These are phyloP conservation scores for Eucalyptus marginata DNA, from an alignment of 345 rosid species.

Conservation along the genomic window DNA sequence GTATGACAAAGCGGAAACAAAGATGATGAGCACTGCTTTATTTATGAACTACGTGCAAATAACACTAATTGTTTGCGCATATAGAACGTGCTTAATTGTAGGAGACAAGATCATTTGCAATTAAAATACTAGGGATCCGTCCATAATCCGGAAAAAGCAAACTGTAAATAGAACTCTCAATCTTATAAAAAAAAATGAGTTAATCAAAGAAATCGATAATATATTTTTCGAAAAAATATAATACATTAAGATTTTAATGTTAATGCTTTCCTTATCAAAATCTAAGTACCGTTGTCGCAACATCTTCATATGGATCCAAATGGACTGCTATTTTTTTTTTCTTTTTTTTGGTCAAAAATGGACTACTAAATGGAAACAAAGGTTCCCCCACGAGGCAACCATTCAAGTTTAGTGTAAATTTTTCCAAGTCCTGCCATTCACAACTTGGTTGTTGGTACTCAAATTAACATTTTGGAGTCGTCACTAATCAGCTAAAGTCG, in stretches of 20 bases:
- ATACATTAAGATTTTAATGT: not conserved
- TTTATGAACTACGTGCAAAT: not conserved
- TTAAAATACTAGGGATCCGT: not conserved
- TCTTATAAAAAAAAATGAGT: not conserved
- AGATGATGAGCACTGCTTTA: not conserved
- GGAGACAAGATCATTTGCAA: not conserved
- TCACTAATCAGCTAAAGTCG: not conserved
- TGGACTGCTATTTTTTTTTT: too few relatives aligned
- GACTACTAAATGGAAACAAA: not conserved
- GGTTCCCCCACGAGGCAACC: not conserved
- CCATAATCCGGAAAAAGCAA: not conserved
- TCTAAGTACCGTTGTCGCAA: not conserved
- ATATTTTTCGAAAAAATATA: not conserved
- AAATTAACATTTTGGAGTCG: too few relatives aligned
- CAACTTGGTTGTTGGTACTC: not conserved
- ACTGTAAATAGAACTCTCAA: not conserved
- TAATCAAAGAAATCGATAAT: not conserved
- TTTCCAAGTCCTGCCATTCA: not conserved
- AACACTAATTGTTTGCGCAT: not conserved
- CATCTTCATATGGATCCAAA: too few relatives aligned
- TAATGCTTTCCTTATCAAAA: not conserved
- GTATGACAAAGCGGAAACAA: not conserved
- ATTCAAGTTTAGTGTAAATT: not conserved
- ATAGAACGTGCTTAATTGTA: not conserved
- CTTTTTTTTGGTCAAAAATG: fast-evolving